phyloP scores from a whole-genome alignment of 495 filamentous ascomycete species.

The Xylaria castorea region DNA sequence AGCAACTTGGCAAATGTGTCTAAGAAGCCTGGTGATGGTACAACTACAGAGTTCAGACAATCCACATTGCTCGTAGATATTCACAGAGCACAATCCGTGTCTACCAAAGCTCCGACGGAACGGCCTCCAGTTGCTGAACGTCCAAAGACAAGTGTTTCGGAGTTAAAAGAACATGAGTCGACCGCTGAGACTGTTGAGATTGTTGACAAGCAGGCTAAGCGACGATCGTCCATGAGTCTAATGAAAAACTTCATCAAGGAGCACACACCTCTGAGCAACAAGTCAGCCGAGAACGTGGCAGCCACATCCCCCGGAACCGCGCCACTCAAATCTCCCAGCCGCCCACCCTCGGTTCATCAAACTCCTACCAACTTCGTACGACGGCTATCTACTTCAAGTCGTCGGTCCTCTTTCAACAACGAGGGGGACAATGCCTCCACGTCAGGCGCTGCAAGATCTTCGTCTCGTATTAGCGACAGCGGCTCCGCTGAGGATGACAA shows the following conservation, averaged over 20 bases:
- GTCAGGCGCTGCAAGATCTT: slow-evolving; percentile 35
- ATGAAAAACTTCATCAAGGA: slow-evolving; percentile 63
- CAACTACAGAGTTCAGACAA: slow-evolving; percentile 68
- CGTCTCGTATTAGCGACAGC: slow-evolving; percentile 42
- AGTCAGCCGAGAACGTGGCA: slow-evolving; percentile 49
- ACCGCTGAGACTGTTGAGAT: slow-evolving; percentile 28
- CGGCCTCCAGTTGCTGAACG: slow-evolving; percentile 33
- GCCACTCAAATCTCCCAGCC: slow-evolving; percentile 49
- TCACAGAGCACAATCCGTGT: slow-evolving; percentile 52
- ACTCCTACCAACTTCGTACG: slow-evolving; percentile 39
- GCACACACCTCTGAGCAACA: slow-evolving; percentile 48
- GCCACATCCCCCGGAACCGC: slow-evolving; percentile 35
- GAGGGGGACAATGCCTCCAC: slow-evolving; percentile 35
- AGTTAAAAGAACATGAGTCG: slow-evolving; percentile 46
- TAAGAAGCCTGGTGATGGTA: slow-evolving; percentile 46
- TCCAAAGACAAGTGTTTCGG: slow-evolving; percentile 41
- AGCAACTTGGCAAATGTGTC: slow-evolving; percentile 52
- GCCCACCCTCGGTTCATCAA: slow-evolving; percentile 50
- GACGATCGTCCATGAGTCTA: slow-evolving; percentile 58
- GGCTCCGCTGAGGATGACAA: slow-evolving; percentile 43
- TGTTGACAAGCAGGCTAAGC: slow-evolving; percentile 37
- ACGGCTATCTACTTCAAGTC: slow-evolving; percentile 54
- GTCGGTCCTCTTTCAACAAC: slow-evolving; percentile 48
- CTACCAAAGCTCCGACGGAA: slow-evolving; percentile 28
- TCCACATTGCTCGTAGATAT: slow-evolving; percentile 76